phyloP scores from a whole-genome alignment of 257 asterid species.

The Fraxinus cuspidata region DNA sequence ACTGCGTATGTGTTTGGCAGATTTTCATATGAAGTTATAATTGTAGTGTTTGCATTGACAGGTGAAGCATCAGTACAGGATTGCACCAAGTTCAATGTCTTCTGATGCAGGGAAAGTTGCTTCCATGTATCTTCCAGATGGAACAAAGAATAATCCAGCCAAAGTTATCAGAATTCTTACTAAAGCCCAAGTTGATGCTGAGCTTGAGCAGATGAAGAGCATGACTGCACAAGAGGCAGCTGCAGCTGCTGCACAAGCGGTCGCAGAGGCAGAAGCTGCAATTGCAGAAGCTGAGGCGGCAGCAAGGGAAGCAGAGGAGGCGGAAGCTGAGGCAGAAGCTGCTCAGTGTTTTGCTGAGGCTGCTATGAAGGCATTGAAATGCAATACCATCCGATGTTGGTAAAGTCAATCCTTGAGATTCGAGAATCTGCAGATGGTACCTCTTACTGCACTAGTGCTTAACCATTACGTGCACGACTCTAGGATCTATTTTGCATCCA shows the following conservation, averaged over 20 bases:
- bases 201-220: constrained; percentile 68
- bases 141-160: constrained; percentile 37
- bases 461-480: not conserved
- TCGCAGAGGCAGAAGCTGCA: constrained; percentile 91
- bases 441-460: not conserved
- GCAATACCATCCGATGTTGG: constrained; percentile 66
- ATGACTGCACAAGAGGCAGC: constrained; percentile 81
- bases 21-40: constrained; percentile 9
- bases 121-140: constrained; percentile 33
- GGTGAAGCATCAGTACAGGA: constrained; percentile 85
- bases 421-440: constrained; percentile 4
- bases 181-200: constrained; percentile 75
- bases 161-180: constrained; percentile 40
- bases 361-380: constrained; percentile 55
- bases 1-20: not conserved
- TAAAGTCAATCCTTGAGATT: constrained; percentile 32
- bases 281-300: constrained; percentile 86
- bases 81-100: constrained; percentile 62
- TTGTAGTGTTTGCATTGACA: constrained; percentile 35
- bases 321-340: constrained; percentile 92
- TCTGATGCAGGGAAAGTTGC: constrained; percentile 37
- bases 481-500: not conserved
- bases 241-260: constrained; percentile 79
- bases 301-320: constrained; percentile 89
- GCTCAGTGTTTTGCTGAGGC: constrained; percentile 86